These are phyloP conservation scores for Leptosphaerulina australis DNA, from an alignment of 2,329 filamentous ascomycete genomes.

Conservation along the genomic window DNA sequence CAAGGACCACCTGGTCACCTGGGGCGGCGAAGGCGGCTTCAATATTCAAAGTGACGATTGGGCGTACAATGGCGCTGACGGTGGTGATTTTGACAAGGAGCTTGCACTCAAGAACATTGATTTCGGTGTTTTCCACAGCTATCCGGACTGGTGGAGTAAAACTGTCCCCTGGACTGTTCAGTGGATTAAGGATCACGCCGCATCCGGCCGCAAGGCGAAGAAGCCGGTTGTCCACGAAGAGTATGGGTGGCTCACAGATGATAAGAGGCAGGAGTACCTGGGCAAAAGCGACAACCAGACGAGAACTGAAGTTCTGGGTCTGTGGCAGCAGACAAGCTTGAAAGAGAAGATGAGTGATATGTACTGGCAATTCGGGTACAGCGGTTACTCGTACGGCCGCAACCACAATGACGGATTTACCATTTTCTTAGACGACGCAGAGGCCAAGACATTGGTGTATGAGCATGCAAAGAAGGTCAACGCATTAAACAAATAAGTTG, in stretches of 20 bases:
- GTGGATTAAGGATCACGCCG: slow-evolving; percentile 62
- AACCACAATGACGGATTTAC: slow-evolving; percentile 65
- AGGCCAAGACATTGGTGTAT: slow-evolving; percentile 29
- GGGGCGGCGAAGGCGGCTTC: slow-evolving; percentile 57
- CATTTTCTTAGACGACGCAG: slow-evolving; percentile 56
- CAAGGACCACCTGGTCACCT: slow-evolving; percentile 60
- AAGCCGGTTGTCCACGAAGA: slow-evolving; percentile 64
- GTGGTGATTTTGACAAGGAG: slow-evolving; percentile 61
- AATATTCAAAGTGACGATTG: slow-evolving; percentile 38
- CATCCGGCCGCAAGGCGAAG: slow-evolving; percentile 49
- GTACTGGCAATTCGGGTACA: slow-evolving; percentile 64
- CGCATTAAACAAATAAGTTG: slow-evolving; percentile 24
- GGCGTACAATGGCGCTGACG: slow-evolving; percentile 54
- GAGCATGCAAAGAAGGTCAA: slow-evolving; percentile 33
- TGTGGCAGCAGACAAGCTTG: slow-evolving; percentile 59
- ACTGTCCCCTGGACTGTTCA: slow-evolving; percentile 59
- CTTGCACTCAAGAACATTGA: slow-evolving; percentile 57
- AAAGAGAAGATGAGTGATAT: slow-evolving; percentile 59
- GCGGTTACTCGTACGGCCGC: slow-evolving; percentile 58
- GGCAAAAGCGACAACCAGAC: slow-evolving; percentile 54
- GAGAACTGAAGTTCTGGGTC: slow-evolving; percentile 53
- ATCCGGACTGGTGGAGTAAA: slow-evolving; percentile 63
- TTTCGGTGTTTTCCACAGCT: slow-evolving; percentile 62
- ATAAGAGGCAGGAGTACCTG: slow-evolving; percentile 55
- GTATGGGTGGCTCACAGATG: slow-evolving; percentile 61